phyloP scores from a whole-genome alignment of 2,329 filamentous ascomycete genomes.

The Xylariales sp. region DNA sequence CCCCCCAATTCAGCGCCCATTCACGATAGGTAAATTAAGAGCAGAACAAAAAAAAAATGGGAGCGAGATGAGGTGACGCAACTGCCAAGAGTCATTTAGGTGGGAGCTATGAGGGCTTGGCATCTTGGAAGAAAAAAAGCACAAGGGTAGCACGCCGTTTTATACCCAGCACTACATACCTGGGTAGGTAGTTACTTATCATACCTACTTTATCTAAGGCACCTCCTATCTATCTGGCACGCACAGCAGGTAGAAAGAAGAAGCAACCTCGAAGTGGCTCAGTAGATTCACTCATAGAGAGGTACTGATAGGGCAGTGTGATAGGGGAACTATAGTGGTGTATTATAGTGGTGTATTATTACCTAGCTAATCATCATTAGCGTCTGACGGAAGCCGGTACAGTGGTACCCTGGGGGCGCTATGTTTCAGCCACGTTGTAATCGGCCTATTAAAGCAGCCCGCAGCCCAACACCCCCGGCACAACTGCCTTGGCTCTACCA shows the following conservation, averaged over 20 bases:
- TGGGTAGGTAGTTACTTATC: too few relatives aligned
- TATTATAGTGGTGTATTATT: neutral
- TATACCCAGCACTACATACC: conserved; percentile 13
- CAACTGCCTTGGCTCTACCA: neutral
- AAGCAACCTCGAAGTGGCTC: neutral
- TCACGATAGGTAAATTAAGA: conserved; percentile 19
- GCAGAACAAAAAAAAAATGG: conserved; percentile 9
- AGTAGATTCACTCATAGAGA: neutral
- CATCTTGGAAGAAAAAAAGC: conserved; percentile 12
- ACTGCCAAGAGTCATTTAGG: conserved; percentile 10
- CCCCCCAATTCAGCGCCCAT: neutral
- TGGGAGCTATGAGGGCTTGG: conserved; percentile 33
- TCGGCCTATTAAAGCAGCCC: conserved; percentile 14
- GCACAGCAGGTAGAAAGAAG: neutral
- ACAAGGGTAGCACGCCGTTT: neutral
- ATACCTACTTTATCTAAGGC: too few relatives aligned
- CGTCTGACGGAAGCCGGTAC: conserved; percentile 17
- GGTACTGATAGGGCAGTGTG: neutral
- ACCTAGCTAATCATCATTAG: conserved; percentile 3
- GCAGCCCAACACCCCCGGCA: neutral
- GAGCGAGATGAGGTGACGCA: conserved; percentile 29
- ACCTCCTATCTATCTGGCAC: too few relatives aligned
- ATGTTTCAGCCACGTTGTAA: conserved; percentile 34
- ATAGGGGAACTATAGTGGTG: neutral
- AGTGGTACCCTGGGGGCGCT: conserved; percentile 21